Conservation (phyloP, 1,284 basidiomycete genomes). For the Papiliotrema laurentii region DNA sequence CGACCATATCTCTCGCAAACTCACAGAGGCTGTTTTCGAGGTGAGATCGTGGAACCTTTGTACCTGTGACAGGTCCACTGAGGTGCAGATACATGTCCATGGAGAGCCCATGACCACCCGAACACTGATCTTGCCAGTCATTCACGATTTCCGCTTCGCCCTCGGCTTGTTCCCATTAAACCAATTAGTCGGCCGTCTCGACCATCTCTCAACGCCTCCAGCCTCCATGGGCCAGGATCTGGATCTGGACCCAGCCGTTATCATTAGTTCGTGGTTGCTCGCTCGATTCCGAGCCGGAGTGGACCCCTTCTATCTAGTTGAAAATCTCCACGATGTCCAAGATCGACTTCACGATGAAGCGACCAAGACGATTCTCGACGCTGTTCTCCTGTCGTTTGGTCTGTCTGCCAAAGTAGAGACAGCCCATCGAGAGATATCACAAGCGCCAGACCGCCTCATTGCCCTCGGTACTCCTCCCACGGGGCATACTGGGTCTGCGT, state of each 20-base stretch:
- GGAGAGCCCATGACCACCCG: conserved; percentile 13
- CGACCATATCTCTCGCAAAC: conserved; percentile 25
- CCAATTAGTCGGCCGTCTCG: conserved; percentile 25
- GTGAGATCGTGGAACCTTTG: conserved; percentile 19
- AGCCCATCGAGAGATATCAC: no score
- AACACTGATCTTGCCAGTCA: conserved; percentile 16
- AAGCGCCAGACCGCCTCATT: not conserved
- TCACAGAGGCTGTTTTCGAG: conserved; percentile 35
- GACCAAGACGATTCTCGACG: not conserved
- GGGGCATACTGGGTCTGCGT: no score
- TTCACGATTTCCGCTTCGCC: conserved; percentile 25
- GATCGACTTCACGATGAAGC: conserved; percentile 6
- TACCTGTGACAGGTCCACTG: not conserved
- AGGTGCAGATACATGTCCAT: conserved; percentile 19
- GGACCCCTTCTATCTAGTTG: conserved; percentile 11
- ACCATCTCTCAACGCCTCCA: conserved; percentile 5
- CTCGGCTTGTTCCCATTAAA: conserved; percentile 28
- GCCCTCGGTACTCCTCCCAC: not conserved
- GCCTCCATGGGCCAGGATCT: not conserved
- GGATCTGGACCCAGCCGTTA: conserved; percentile 2
- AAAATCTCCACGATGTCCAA: conserved; percentile 8
- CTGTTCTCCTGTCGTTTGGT: not conserved
- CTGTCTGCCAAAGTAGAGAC: no score
- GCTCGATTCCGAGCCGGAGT: conserved; percentile 20
- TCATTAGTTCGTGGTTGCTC: conserved; percentile 20